phyloP scores from a whole-genome alignment of 176 grass and related monocot species.

The Leersia perrieri region DNA sequence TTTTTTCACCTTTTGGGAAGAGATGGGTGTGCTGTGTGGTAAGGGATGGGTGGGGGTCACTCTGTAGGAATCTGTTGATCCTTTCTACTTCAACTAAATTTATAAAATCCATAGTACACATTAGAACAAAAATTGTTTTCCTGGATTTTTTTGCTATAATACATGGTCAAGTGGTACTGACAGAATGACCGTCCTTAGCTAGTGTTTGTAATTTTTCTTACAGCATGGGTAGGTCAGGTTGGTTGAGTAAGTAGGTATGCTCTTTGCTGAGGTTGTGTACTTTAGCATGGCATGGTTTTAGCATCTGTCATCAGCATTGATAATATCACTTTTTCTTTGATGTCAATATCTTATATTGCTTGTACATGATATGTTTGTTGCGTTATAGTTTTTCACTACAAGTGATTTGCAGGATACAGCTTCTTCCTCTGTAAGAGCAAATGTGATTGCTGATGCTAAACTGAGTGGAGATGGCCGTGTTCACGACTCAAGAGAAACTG shows the following conservation, averaged over 20 bases:
- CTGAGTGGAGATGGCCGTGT: conserved; percentile 38
- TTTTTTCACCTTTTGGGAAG: neutral
- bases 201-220: too few relatives aligned
- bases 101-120: neutral
- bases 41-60: neutral
- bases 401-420: conserved; percentile 50
- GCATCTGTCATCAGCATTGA: neutral
- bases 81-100: neutral
- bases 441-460: conserved; percentile 45
- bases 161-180: too few relatives aligned
- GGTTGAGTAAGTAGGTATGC: neutral
- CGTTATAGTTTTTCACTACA: conserved; percentile 8
- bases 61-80: neutral
- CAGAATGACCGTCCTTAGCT: too few relatives aligned
- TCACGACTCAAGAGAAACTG: conserved; percentile 38
- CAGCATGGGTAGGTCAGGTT: too few relatives aligned
- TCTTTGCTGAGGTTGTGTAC: neutral
- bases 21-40: neutral
- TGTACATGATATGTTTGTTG: neutral
- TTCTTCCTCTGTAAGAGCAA: conserved; percentile 47
- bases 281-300: neutral
- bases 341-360: conserved; percentile 24
- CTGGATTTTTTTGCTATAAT: too few relatives aligned
- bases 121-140: neutral
- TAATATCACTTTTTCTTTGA: conserved; percentile 10